A percentile compares a stretch with the other conserved stretches of the same genome.
Evolutionary conservation across 129 eudicot genomes (phyloP).

Genomic region (Lonicera japonica): DNA sequence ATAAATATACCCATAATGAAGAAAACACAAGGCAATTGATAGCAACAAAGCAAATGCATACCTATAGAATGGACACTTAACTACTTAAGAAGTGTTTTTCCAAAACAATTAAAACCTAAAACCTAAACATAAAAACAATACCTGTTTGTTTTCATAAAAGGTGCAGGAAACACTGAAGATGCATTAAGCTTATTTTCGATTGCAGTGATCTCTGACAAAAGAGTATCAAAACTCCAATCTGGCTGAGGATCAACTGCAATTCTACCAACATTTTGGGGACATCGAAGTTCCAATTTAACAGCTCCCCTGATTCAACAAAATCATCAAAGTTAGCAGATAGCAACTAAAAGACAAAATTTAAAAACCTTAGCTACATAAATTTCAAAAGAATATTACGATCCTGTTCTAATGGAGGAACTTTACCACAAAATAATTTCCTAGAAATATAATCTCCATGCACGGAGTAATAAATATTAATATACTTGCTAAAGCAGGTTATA

Average conservation of each 20-base stretch:
- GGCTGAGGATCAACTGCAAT: constrained; percentile 62
- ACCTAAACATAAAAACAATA: constrained; percentile 8
- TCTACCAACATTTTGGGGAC: constrained; percentile 43
- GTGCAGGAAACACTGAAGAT: constrained; percentile 28
- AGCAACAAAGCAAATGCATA: not conserved
- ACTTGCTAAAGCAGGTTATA: too few species aligned
- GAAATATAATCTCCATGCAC: not conserved
- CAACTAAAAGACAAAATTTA: not conserved
- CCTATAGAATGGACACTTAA: not conserved
- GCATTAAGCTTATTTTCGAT: constrained; percentile 56
- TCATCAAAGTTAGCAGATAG: not conserved
- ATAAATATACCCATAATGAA: not conserved
- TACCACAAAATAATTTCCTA: not conserved
- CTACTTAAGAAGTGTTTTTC: too few species aligned
- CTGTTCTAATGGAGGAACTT: too few species aligned
- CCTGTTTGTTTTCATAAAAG: constrained; percentile 39
- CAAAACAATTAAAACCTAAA: not conserved
- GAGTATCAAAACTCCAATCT: constrained; percentile 78
- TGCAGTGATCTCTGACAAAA: constrained; percentile 58
- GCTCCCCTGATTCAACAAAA: constrained; percentile 38
- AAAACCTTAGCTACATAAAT: constrained; percentile 4
- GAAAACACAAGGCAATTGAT: not conserved
- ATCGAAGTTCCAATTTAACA: constrained; percentile 34
- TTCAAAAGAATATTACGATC: not conserved
- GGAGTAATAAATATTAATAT: not conserved